phyloP scores from a whole-genome alignment of 176 grass and related monocot genomes.

The Oryza meridionalis region DNA sequence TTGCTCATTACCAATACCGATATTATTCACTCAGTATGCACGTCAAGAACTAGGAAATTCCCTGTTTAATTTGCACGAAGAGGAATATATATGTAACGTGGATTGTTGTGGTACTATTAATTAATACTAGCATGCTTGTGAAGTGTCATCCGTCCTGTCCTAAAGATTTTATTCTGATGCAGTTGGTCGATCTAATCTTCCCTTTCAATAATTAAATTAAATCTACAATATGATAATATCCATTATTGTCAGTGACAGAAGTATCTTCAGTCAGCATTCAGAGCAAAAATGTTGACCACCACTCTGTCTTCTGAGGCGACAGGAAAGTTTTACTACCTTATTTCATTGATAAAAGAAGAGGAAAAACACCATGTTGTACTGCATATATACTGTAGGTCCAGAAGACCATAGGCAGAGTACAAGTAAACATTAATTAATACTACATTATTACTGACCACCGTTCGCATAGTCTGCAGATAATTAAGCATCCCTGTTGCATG shows the following conservation, averaged over 20 bases:
- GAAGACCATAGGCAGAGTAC: background rate
- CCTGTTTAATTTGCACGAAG: background rate
- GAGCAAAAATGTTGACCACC: background rate
- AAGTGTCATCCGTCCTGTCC: background rate
- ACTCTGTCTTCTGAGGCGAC: too few species aligned
- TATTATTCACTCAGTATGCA: background rate
- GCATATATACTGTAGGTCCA: background rate
- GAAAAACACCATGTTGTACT: background rate
- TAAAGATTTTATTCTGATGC: background rate
- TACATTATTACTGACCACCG: background rate
- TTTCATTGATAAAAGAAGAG: background rate
- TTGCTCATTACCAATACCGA: background rate
- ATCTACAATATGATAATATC: background rate
- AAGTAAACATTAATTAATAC: background rate
- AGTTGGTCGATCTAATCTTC: background rate
- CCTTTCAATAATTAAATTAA: background rate
- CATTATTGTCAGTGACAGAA: background rate
- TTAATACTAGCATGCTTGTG: background rate
- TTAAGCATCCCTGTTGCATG: too few species aligned
- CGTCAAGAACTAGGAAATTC: background rate
- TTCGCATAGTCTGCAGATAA: background rate
- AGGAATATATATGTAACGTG: background rate
- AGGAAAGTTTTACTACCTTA: background rate
- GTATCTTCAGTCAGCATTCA: background rate
- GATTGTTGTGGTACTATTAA: background rate